Evolutionary conservation across 164 flowering plant species (phyloP).

Genomic region (Dillenia turbinata): DNA sequence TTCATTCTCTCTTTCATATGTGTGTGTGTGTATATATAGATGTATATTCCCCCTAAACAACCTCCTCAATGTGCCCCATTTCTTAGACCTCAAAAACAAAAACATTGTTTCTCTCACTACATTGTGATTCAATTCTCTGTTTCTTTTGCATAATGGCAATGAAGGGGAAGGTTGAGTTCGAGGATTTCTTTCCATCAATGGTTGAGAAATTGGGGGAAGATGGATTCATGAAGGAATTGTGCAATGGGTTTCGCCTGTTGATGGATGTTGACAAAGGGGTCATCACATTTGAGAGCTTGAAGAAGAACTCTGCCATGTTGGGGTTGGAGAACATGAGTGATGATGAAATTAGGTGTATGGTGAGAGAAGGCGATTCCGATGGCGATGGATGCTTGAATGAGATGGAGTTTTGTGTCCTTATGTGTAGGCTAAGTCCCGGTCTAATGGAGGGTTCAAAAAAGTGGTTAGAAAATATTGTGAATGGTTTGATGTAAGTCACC

Average conservation of each 20-base stretch:
- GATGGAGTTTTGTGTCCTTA: conserved; percentile 57
- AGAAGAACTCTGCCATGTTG: conserved; percentile 21
- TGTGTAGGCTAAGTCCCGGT: conserved; percentile 56
- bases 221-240: conserved; percentile 27
- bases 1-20: too few relatives aligned
- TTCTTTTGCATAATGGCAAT: conserved; percentile 6
- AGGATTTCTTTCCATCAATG: conserved; percentile 33
- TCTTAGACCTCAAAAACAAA: too few relatives aligned
- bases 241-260: conserved; percentile 33
- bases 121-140: too few relatives aligned
- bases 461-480: conserved; percentile 26
- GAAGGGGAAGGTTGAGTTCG: conserved; percentile 13
- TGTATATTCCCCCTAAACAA: too few relatives aligned
- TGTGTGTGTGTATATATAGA: too few relatives aligned
- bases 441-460: conserved; percentile 28
- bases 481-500: too few relatives aligned
- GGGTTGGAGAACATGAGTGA: conserved; percentile 26
- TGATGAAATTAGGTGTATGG: conserved; percentile 42
- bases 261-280: conserved; percentile 27
- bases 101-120: too few relatives aligned
- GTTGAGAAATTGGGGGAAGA: conserved; percentile 30
- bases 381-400: conserved; percentile 50
- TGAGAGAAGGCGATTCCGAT: conserved; percentile 54
- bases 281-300: conserved; percentile 35
- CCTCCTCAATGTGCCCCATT: too few relatives aligned